Base-by-base conservation (phyloP, 2,329 filamentous ascomycete genomes). In the Leptographium galeiforme region DNA sequence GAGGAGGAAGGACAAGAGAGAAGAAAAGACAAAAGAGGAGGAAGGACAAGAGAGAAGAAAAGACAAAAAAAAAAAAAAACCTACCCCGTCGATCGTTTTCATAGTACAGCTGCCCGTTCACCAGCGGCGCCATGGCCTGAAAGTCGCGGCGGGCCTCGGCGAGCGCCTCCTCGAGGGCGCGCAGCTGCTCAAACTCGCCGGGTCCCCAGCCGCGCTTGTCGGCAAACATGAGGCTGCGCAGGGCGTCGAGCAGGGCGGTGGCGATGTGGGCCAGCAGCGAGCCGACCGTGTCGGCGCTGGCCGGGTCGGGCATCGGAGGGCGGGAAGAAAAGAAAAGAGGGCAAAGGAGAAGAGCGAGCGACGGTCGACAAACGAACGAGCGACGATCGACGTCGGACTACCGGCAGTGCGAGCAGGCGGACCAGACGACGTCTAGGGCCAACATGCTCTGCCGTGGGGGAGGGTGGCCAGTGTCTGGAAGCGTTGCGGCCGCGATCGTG, bases 141-240 rank as follows among this genome's bases (percentile, higher is more conserved):
- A 81, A 82, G 65, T 82, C 78, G 63, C 71, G 73, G 65, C 75
- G 78, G 53, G 78, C 78, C 59, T 79, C 76, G 62, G 80, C 76
- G 51, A 82, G 69, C n/a, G 72, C 69, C 39, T 71, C 68, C 60
- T 79, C 73, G 52, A 82, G 68, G 49, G 75, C 72, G 54, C 72
- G 74, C 54, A 75, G 64, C 67, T 81, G 78, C 61, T 81, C 77
- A 62, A 78, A 74, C 67, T 81, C 78, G 68, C 80, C 77, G 25
- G 70, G 67, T 0, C 73, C 75, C 78, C 78, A 81, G 57, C 75
- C 72, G 46, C 72, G 71, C 66, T 79, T 80, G 64, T 81, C 78
- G 60, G 77, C 72, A 59, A 77, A 71, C 66, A 70, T 70, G 61
- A 81, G 67, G 59, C 74, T 74, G 61, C 75, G 76, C 59, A 79